Percentiles rank a stretch among this genome's conserved stretches.
Evolutionary conservation across 2,329 filamentous ascomycete genomes (phyloP).

Genomic region (Coniella lustricola): DNA sequence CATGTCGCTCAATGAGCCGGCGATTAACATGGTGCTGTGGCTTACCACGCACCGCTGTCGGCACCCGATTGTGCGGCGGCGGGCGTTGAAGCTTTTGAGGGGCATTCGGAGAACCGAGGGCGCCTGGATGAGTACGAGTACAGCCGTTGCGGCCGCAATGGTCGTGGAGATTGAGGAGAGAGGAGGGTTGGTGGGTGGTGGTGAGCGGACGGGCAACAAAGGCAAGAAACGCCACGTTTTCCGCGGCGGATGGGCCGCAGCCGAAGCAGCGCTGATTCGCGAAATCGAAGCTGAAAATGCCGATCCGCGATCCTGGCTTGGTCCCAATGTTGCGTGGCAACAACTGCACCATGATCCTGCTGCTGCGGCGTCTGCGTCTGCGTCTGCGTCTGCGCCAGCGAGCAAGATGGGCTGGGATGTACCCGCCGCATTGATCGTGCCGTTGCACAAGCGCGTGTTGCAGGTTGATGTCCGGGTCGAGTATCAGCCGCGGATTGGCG

Average conservation of each 20-base stretch:
- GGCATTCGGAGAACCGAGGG: slow-evolving; percentile 26
- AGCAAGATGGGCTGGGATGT: slow-evolving; percentile 1
- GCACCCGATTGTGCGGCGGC: slow-evolving; percentile 24
- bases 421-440: not conserved
- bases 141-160: slow-evolving; percentile 22
- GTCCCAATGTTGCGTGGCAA: not conserved
- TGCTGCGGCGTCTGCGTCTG: no score
- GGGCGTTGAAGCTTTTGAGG: slow-evolving; percentile 21
- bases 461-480: not conserved
- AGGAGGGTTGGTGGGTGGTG: not conserved
- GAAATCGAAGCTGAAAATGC: slow-evolving; percentile 7
- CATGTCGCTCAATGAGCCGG: slow-evolving; percentile 26
- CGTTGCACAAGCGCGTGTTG: slow-evolving; percentile 1
- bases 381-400: no score
- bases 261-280: not conserved
- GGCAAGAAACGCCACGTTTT: no score
- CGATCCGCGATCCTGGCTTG: slow-evolving; percentile 1
- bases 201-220: no score
- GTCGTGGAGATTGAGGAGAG: slow-evolving; percentile 17
- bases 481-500: slow-evolving; percentile 4
- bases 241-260: not conserved
- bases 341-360: no score
- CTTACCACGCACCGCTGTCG: slow-evolving; percentile 23
- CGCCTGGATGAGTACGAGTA: slow-evolving; percentile 26
- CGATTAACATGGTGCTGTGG: slow-evolving; percentile 26